Conservation (phyloP, 2,329 filamentous ascomycete species). For the Pestalotiopsis sp. region DNA sequence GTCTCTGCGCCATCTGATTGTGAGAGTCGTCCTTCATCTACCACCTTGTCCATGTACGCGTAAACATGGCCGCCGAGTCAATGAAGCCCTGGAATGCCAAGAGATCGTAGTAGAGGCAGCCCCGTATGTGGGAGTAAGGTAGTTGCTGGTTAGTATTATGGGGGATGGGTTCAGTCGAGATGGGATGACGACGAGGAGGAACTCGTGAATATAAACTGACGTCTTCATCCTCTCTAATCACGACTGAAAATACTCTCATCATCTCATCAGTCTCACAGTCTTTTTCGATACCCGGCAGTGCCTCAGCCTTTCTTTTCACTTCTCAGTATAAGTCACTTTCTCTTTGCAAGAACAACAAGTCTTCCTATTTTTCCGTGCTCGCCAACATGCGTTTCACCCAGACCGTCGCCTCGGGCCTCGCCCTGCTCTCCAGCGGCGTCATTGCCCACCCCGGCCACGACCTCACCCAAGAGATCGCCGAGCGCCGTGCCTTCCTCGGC, state of each 20-base stretch:
- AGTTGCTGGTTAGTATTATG: neutral
- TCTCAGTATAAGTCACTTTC: neutral
- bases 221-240: neutral
- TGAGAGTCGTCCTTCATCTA: constrained; percentile 5
- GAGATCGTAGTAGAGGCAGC: neutral
- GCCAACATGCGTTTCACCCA: constrained; percentile 28
- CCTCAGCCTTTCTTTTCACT: constrained; percentile 1
- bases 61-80: neutral
- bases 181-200: neutral
- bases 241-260: neutral
- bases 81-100: constrained; percentile 8
- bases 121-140: neutral
- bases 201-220: neutral
- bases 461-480: constrained; percentile 47
- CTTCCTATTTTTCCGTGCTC: neutral
- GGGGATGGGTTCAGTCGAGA: neutral
- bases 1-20: neutral
- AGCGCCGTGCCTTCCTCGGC: constrained; percentile 49
- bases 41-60: neutral
- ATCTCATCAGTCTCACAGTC: neutral
- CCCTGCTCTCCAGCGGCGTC: constrained; percentile 19
- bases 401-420: constrained; percentile 22
- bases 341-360: neutral
- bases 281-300: neutral
- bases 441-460: constrained; percentile 53